Evolutionary conservation across 352 stramenopile genomes (phyloP).

Genomic region (Pilasporangium apinafurcum): DNA sequence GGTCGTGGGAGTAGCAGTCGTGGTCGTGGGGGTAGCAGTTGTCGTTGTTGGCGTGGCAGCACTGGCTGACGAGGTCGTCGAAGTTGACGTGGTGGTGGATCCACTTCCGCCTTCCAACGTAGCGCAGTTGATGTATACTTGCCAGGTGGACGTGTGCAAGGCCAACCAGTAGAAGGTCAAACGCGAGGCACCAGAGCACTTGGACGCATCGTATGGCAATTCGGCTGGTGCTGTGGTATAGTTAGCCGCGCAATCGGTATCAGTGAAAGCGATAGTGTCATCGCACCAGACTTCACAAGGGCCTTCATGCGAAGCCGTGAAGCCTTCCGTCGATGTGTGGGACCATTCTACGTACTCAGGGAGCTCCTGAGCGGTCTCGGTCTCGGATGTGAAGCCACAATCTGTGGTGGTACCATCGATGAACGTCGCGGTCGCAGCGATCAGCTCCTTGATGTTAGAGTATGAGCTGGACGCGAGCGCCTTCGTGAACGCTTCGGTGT

Average conservation of each 20-base stretch:
- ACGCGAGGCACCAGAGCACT: slow-evolving; percentile 30
- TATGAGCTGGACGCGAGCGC: neutral
- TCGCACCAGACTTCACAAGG: slow-evolving; percentile 55
- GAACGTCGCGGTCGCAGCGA: slow-evolving; percentile 1
- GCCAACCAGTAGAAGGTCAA: slow-evolving; percentile 33
- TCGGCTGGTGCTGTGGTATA: slow-evolving; percentile 21
- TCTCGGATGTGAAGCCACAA: slow-evolving; percentile 2
- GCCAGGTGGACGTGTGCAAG: slow-evolving; percentile 26
- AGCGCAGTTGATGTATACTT: too few relatives aligned
- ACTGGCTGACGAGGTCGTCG: slow-evolving; percentile 1
- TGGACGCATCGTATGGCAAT: slow-evolving; percentile 34
- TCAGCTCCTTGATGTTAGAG: slow-evolving; percentile 2
- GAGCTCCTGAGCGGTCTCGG: too few relatives aligned
- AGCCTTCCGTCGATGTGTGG: too few relatives aligned
- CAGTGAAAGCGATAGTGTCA: slow-evolving; percentile 28
- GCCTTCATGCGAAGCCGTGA: slow-evolving; percentile 30
- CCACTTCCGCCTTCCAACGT: too few relatives aligned
- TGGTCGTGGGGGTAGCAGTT: neutral
- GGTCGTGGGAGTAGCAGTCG: slow-evolving; percentile 1
- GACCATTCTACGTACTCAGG: too few relatives aligned
- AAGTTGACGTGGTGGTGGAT: neutral
- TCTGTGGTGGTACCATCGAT: slow-evolving; percentile 3
- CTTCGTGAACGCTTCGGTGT: neutral
- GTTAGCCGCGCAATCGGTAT: slow-evolving; percentile 40
- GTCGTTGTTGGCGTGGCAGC: slow-evolving; percentile 2